Conservation (phyloP, 2,329 filamentous ascomycete genomes). For the Aspergillus ochraceoroseus region DNA sequence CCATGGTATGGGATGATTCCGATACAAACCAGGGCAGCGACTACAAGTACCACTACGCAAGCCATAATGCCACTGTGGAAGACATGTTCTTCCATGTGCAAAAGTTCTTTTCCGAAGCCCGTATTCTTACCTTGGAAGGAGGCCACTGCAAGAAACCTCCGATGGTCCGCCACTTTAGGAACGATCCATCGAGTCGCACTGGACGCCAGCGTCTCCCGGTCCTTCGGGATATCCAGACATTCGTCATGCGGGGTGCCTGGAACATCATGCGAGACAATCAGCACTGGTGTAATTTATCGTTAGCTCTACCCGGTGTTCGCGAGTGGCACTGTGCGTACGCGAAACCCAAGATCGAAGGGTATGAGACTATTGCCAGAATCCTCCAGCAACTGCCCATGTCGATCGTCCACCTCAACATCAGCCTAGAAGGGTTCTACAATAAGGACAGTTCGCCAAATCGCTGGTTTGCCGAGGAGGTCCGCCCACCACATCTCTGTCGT, state of each 20-base stretch:
- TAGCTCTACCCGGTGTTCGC: slow-evolving; percentile 60
- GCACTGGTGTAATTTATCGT: slow-evolving; percentile 60
- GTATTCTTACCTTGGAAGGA: slow-evolving; percentile 68
- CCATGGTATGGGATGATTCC: slow-evolving; percentile 27
- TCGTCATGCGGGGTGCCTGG: slow-evolving; percentile 72
- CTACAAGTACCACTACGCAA: slow-evolving; percentile 32
- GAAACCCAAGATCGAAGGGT: slow-evolving; percentile 69
- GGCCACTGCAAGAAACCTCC: slow-evolving; percentile 71
- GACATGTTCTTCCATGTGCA: slow-evolving; percentile 64
- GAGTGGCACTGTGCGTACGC: slow-evolving; percentile 55
- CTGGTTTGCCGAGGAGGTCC: slow-evolving; percentile 44
- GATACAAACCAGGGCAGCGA: slow-evolving; percentile 25
- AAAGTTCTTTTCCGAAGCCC: slow-evolving; percentile 55
- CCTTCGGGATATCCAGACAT: slow-evolving; percentile 57
- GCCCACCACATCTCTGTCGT: slow-evolving; percentile 60
- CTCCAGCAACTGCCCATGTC: slow-evolving; percentile 54
- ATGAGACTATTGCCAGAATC: slow-evolving; percentile 63
- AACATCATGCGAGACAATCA: slow-evolving; percentile 62
- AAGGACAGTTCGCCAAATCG: slow-evolving; percentile 58
- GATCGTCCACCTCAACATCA: slow-evolving; percentile 61
- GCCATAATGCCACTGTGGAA: slow-evolving; percentile 64
- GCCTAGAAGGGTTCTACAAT: slow-evolving; percentile 66
- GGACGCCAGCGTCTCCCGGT: slow-evolving; percentile 42
- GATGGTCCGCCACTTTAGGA: slow-evolving; percentile 56
- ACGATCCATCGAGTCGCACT: slow-evolving; percentile 28